These are phyloP conservation scores for Abrus pulchellus DNA, from an alignment of 306 rosid genomes.

Conservation along the genomic window DNA sequence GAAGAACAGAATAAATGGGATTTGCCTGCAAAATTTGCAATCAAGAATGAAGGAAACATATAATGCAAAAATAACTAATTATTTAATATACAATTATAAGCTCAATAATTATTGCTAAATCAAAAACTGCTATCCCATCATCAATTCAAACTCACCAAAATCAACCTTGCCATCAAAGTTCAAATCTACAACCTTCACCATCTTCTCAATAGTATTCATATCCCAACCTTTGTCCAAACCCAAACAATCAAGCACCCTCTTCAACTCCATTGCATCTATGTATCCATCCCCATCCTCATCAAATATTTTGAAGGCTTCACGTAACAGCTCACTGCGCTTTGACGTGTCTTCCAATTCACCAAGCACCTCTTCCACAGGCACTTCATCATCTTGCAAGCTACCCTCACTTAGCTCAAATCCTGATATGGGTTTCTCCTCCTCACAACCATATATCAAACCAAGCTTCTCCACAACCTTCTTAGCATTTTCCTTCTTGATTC, in stretches of 20 bases:
- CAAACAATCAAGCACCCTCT: slow-evolving; percentile 89
- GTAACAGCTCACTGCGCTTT: slow-evolving; percentile 62
- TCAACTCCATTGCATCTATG: slow-evolving; percentile 87
- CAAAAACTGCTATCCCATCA: slow-evolving; percentile 65
- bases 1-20: slow-evolving; percentile 8
- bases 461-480: slow-evolving; percentile 78
- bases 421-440: slow-evolving; percentile 47
- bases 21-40: slow-evolving; percentile 2
- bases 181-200: slow-evolving; percentile 84
- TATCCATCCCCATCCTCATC: slow-evolving; percentile 93
- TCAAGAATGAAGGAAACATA: not conserved
- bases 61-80: slow-evolving; percentile 10
- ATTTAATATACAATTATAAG: slow-evolving; percentile 44
- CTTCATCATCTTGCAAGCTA: slow-evolving; percentile 55
- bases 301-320: slow-evolving; percentile 84
- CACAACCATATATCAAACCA: slow-evolving; percentile 61
- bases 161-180: slow-evolving; percentile 93
- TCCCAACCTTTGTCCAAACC: slow-evolving; percentile 92
- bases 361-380: slow-evolving; percentile 72
- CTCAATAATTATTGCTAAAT: slow-evolving; percentile 36
- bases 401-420: slow-evolving; percentile 58
- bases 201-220: slow-evolving; percentile 74
- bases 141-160: slow-evolving; percentile 81
- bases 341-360: slow-evolving; percentile 61
- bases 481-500: slow-evolving; percentile 80